Base-by-base conservation (phyloP, 768 basidiomycete genomes). In the Pleurotus sapidus region DNA sequence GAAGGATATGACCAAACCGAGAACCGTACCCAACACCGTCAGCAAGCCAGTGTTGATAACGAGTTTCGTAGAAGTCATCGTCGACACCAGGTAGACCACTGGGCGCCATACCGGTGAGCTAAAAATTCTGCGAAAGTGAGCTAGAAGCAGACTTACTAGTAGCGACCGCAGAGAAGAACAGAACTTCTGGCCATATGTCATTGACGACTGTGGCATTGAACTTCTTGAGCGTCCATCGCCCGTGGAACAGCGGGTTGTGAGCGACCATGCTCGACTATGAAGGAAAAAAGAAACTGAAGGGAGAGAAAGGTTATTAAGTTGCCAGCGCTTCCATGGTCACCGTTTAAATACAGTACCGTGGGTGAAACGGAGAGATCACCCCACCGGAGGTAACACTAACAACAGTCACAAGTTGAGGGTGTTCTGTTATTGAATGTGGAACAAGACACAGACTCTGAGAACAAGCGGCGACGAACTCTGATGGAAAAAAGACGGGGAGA, bases 1-100 rank as follows among this genome's bases (percentile, higher is more conserved):
- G 72, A 89, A 91, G 0, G 84, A 86, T 53, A 91, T 83, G 48
- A 86, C 84, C 63, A 86, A 72, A 80, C 80, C 86, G 67, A 88
- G 80, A 24, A 89, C 85, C 12, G 84, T 86, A 80, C 88, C 88
- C 53, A 91, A 75, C 5, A 89, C 88, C 3, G 87, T 86, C 57
- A 91, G 72, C 60, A 87, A 76, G 43, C 73, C 72, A 56, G 74
- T 84, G 9, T 80, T 77, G 55, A 88, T 73, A 0, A 71, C 72
- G n/a, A 89, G 74, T 48, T 78, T 69, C 46, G 73, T 73, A 4
- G 57, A 56, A 0, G 84, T 85, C 64, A 79, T 63, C 57, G 77
- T 64, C 0, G 83, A 81, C 8, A 88, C 81, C 25, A 79, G 62
- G 3, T 74, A 68, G 12, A 88, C 86, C 82, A 87, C 86, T 88